Percentiles rank a stretch among this genome's conserved stretches.
Conservation (phyloP, 179 eudicot genomes). For the Heliamphora pulchella region DNA sequence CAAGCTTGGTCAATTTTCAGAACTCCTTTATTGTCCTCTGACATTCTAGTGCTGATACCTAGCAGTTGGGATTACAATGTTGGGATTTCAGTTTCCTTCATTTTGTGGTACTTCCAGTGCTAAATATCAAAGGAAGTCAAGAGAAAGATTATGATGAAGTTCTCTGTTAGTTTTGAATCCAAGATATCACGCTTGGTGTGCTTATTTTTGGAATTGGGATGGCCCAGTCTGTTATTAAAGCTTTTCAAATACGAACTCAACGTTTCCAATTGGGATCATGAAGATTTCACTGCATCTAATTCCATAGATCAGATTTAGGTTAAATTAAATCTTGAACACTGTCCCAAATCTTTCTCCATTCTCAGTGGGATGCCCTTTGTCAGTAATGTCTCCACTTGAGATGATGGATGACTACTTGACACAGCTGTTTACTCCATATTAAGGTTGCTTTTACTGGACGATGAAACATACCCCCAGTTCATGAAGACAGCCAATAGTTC, state of each 20-base stretch:
- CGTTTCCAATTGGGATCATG: slow-evolving; percentile 1
- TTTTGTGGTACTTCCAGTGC: neutral
- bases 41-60: neutral
- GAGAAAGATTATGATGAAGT: neutral
- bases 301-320: neutral
- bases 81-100: neutral
- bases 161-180: slow-evolving; percentile 1
- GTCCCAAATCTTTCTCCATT: slow-evolving; percentile 6
- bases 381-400: neutral
- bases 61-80: neutral
- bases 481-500: neutral
- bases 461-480: neutral
- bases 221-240: neutral
- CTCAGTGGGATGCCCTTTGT: neutral
- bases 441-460: neutral
- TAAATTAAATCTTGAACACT: neutral
- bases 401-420: neutral
- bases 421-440: too few relatives aligned
- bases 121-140: neutral
- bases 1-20: neutral
- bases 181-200: neutral
- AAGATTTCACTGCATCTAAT: neutral
- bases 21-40: neutral
- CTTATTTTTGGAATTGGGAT: neutral
- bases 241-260: neutral